Percentiles rank a stretch among this genome's conserved stretches.
phyloP scores from a whole-genome alignment of 2,329 filamentous ascomycete species.

The Atkinsonella hypoxylon region DNA sequence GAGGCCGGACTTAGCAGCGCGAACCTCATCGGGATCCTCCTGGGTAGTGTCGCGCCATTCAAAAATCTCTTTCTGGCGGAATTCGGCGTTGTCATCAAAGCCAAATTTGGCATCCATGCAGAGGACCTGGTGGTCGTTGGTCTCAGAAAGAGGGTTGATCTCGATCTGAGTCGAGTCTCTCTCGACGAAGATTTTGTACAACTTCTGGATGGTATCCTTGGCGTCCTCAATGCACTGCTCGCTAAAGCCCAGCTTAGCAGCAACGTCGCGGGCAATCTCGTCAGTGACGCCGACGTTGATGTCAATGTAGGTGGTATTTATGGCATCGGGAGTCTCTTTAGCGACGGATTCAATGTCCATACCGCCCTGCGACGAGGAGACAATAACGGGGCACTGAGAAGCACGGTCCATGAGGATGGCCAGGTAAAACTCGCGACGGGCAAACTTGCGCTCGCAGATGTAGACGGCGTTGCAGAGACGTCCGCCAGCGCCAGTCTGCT shows the following conservation, averaged over 20 bases:
- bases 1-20: constrained; percentile 83
- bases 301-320: constrained; percentile 85
- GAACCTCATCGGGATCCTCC: constrained; percentile 95
- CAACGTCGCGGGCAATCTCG: constrained; percentile 82
- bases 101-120: constrained; percentile 99
- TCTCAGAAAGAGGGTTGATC: constrained; percentile 98
- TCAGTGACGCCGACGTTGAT: constrained; percentile 94
- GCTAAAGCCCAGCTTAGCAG: constrained; percentile 88
- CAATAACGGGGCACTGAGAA: constrained; percentile 85
- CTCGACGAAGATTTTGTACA: constrained; percentile 98
- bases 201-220: constrained; percentile 93
- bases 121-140: constrained; percentile 92
- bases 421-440: constrained; percentile 96
- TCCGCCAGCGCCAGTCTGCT: constrained; percentile 91
- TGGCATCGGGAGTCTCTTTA: constrained; percentile 94
- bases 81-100: constrained; percentile 98
- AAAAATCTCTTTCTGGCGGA: constrained; percentile 95
- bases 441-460: constrained; percentile 99
- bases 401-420: constrained; percentile 96
- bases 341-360: constrained; percentile 99
- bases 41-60: constrained; percentile 86
- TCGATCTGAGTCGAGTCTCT: constrained; percentile 98
- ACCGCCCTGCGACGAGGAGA: constrained; percentile 94
- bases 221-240: constrained; percentile 95
- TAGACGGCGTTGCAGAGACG: constrained; percentile 96